These are phyloP conservation scores for Acorus gramineus DNA, from an alignment of 106 monocot genomes.

Conservation along the genomic window DNA sequence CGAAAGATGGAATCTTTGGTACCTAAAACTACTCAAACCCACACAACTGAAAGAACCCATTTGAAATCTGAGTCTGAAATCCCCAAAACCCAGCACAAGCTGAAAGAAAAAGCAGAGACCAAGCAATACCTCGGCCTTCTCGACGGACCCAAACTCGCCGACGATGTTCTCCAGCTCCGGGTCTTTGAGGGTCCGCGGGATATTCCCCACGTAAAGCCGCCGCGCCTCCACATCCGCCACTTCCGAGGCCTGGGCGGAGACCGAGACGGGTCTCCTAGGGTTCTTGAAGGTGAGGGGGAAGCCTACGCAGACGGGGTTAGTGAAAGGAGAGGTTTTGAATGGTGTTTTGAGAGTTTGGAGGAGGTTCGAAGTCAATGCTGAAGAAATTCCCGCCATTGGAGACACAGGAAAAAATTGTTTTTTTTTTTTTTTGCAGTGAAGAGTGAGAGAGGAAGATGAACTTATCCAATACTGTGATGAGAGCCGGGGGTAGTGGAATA, in stretches of 20 bases:
- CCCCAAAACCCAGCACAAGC: too few relatives aligned
- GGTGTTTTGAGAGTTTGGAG: slow-evolving; percentile 8
- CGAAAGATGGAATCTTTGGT: too few relatives aligned
- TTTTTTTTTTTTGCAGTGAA: too few relatives aligned
- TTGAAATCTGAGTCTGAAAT: too few relatives aligned
- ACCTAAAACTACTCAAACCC: too few relatives aligned
- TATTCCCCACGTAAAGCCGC: slow-evolving; percentile 88
- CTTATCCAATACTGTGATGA: too few relatives aligned
- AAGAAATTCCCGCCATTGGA: slow-evolving; percentile 25
- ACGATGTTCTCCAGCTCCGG: slow-evolving; percentile 65
- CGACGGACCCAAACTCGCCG: slow-evolving; percentile 69
- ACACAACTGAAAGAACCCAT: too few relatives aligned
- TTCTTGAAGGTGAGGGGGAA: not conserved
- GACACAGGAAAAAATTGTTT: too few relatives aligned
- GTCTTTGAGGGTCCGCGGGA: slow-evolving; percentile 56
- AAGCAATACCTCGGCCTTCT: slow-evolving; percentile 74
- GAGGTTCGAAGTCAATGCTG: slow-evolving; percentile 17
- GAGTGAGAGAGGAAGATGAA: too few relatives aligned
- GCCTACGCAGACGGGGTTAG: not conserved
- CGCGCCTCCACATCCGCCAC: slow-evolving; percentile 24
- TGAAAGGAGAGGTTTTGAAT: not conserved
- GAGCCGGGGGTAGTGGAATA: too few relatives aligned
- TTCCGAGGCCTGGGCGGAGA: slow-evolving; percentile 13
- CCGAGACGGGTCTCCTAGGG: not conserved
- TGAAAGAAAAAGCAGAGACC: not conserved